phyloP scores from a whole-genome alignment of 345 rosid genomes.

The Citrus cavaleriei region DNA sequence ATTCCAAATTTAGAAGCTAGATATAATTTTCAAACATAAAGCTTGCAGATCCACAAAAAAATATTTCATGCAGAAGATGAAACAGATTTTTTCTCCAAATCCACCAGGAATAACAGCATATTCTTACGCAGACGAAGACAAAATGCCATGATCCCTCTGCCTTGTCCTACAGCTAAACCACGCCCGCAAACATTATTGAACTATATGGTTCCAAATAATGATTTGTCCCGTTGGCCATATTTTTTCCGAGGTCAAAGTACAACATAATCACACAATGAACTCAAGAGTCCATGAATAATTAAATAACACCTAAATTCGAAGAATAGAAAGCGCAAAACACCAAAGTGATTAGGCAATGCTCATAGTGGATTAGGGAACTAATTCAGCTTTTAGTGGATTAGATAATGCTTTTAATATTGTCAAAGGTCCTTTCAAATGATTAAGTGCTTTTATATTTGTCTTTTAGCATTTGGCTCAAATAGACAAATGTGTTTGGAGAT shows the following conservation, averaged over 20 bases:
- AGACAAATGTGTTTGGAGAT: neutral
- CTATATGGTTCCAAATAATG: conserved; percentile 19
- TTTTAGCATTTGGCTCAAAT: neutral
- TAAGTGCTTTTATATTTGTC: neutral
- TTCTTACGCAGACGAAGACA: conserved; percentile 27
- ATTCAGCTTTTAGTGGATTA: neutral
- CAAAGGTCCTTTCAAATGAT: neutral
- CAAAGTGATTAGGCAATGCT: neutral
- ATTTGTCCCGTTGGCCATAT: conserved; percentile 18
- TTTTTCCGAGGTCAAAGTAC: neutral
- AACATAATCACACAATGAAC: neutral
- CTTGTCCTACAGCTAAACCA: conserved; percentile 18
- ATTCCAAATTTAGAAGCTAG: neutral
- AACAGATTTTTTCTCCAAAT: conserved; percentile 5
- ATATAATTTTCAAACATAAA: neutral
- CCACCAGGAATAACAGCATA: conserved; percentile 15
- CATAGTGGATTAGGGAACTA: neutral
- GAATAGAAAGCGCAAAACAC: neutral
- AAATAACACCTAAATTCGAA: neutral
- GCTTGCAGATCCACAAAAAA: neutral
- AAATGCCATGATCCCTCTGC: conserved; percentile 9
- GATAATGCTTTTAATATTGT: neutral
- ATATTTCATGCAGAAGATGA: neutral
- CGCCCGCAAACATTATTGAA: conserved; percentile 15
- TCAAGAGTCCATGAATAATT: neutral